A percentile compares a stretch with the other conserved stretches of the same genome.
Evolutionary conservation across 768 basidiomycete species (phyloP).

Genomic region (Pilatotrama ljubarskyi): DNA sequence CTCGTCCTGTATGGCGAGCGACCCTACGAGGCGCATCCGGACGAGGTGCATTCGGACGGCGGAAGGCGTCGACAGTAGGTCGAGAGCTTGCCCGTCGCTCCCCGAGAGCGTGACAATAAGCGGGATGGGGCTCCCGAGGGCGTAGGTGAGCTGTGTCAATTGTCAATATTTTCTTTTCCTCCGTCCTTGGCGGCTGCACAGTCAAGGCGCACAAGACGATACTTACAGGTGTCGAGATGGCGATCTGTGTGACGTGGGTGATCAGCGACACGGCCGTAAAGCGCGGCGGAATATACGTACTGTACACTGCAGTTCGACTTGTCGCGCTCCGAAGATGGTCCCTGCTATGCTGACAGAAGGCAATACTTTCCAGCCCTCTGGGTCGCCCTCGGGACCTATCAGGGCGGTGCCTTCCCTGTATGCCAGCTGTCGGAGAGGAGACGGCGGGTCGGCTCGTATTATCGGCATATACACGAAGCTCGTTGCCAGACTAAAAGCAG

Average conservation of each 20-base stretch:
- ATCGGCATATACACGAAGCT: constrained; percentile 37
- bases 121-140: constrained; percentile 53
- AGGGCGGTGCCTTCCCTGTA: constrained; percentile 36
- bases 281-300: constrained; percentile 28
- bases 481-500: constrained; percentile 26
- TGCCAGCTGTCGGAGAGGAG: constrained; percentile 38
- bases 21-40: constrained; percentile 50
- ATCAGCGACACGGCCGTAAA: neutral
- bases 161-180: neutral
- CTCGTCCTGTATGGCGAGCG: constrained; percentile 43
- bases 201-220: no score
- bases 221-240: constrained; percentile 50
- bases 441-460: constrained; percentile 36
- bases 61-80: constrained; percentile 44
- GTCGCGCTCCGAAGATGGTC: constrained; percentile 35
- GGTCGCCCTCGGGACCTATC: constrained; percentile 41
- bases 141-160: constrained; percentile 45
- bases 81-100: constrained; percentile 48
- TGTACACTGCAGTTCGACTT: constrained; percentile 32
- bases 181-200: neutral
- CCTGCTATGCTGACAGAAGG: constrained; percentile 36
- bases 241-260: constrained; percentile 36
- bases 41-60: constrained; percentile 45
- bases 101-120: constrained; percentile 48
- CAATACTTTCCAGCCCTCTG: constrained; percentile 41